Conservation (phyloP, 2,329 filamentous ascomycete species). For the Colletotrichum tofieldiae region DNA sequence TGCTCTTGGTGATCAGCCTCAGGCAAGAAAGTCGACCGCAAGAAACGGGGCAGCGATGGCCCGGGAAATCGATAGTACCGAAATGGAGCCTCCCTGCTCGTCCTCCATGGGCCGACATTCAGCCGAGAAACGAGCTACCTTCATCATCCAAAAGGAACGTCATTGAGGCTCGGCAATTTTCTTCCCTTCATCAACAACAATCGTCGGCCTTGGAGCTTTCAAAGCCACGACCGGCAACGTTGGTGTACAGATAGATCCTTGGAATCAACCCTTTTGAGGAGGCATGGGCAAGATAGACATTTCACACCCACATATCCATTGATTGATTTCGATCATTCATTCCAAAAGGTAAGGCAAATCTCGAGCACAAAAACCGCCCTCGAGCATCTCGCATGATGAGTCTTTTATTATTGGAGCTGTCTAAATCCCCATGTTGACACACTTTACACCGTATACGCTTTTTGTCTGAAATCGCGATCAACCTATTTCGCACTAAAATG, state of each 20-base stretch:
- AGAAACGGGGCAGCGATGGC: too few relatives aligned
- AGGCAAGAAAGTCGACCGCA: conserved; percentile 9
- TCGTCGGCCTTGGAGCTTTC: conserved; percentile 21
- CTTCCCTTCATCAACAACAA: conserved; percentile 1
- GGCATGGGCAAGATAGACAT: conserved; percentile 3
- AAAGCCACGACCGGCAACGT: conserved; percentile 13
- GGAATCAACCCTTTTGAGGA: neutral
- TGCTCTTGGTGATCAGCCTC: neutral
- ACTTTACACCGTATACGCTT: conserved; percentile 72
- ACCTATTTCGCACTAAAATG: neutral
- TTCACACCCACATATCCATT: neutral
- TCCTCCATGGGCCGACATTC: conserved; percentile 23
- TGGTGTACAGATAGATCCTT: conserved; percentile 5
- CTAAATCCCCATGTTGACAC: conserved; percentile 77
- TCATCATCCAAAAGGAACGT: conserved; percentile 32
- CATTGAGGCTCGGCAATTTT: neutral
- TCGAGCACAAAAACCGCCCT: conserved; percentile 19
- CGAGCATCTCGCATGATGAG: conserved; percentile 58
- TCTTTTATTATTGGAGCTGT: conserved; percentile 82
- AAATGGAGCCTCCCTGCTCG: conserved; percentile 34
- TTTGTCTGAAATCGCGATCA: conserved; percentile 54
- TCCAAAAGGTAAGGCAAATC: conserved; percentile 31
- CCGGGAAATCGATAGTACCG: neutral
- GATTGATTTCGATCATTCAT: neutral
- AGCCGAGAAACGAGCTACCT: conserved; percentile 23